Base-by-base conservation (phyloP, 768 basidiomycete genomes). In the Pulveroboletus frians region DNA sequence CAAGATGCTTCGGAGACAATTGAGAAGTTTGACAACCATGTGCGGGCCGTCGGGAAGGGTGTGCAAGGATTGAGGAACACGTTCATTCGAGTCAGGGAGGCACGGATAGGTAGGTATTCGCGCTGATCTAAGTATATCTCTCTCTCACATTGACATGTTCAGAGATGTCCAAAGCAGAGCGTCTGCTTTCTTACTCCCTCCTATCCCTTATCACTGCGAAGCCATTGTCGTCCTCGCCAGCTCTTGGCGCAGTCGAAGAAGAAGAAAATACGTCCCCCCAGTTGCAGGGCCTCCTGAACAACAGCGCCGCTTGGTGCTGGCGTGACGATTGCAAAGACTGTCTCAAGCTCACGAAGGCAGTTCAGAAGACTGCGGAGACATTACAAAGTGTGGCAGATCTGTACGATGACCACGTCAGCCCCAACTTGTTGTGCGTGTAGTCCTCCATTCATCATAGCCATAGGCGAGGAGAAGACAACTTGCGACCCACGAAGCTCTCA, bases 261-360 rank as follows among this genome's bases (percentile, higher is more conserved):
- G 78, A 80, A 43, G 66, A 68, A 45, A 67, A 69, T 13, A 54
- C 67, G 4, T 60, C 59, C 18, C 56, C 65, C 32, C 74, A 74
- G 47, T 63, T 63, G n/a, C 79, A 75, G 49, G 84, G 85, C 0
- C 60, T 85, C 43, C 58, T 81, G 46, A 92, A 91, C 54, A 71
- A 73, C 9, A 78, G 87, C 21, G 84, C 87, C 1, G 89, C 87
- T 3, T 88, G 91, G 87, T 91, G 89, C 64, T 94, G 90, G 89
- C 75, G 82, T 21, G 88, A 92, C 46, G 75, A 74, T 3, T 92
- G 90, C 62, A 67, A 76, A 62, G 89, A 83, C 32, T 92, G 90
- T 62, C 68, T 92, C n/a, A 76, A 76, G 47, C 69, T 90, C 42
- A 89, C 86, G 2, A 90, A 86, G 58, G 86, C 83, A 0, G 71